These are phyloP conservation scores for Pseudogymnoascus verrucosus DNA, from an alignment of 2,329 filamentous ascomycete genomes.

Conservation along the genomic window DNA sequence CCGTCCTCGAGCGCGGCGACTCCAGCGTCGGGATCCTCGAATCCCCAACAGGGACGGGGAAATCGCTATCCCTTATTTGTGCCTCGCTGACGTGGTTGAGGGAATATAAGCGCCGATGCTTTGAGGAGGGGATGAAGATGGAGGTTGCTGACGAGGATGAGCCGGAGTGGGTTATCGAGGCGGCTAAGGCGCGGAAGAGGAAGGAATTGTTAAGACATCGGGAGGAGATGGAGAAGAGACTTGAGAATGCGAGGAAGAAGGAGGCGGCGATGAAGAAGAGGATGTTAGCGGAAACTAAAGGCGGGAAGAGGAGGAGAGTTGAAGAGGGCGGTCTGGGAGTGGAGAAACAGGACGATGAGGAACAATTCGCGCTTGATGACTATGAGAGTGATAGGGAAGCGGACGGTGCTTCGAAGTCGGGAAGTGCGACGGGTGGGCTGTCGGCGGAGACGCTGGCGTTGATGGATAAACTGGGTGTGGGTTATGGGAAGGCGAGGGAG, in stretches of 20 bases:
- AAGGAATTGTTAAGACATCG: constrained; percentile 47
- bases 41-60: constrained; percentile 63
- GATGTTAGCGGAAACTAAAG: constrained; percentile 28
- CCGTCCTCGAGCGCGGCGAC: constrained; percentile 45
- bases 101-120: constrained; percentile 48
- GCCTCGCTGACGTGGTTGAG: constrained; percentile 64
- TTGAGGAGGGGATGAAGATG: constrained; percentile 18
- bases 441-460: constrained; percentile 56
- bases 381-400: constrained; percentile 57
- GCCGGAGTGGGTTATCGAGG: constrained; percentile 62
- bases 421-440: constrained; percentile 35
- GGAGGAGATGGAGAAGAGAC: constrained; percentile 50
- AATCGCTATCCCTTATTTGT: constrained; percentile 66
- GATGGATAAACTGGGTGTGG: constrained; percentile 46
- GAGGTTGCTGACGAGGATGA: constrained; percentile 38
- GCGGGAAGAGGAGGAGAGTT: constrained; percentile 39
- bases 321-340: constrained; percentile 22
- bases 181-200: constrained; percentile 48
- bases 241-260: constrained; percentile 47
- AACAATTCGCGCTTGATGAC: constrained; percentile 56
- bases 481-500: constrained; percentile 22
- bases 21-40: constrained; percentile 64
- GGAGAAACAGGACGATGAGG: constrained; percentile 47
- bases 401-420: constrained; percentile 20
- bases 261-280: constrained; percentile 46